These are phyloP conservation scores for Schizosaccharomyces japonicus DNA, from an alignment of 805 yeast species.

Conservation along the genomic window DNA sequence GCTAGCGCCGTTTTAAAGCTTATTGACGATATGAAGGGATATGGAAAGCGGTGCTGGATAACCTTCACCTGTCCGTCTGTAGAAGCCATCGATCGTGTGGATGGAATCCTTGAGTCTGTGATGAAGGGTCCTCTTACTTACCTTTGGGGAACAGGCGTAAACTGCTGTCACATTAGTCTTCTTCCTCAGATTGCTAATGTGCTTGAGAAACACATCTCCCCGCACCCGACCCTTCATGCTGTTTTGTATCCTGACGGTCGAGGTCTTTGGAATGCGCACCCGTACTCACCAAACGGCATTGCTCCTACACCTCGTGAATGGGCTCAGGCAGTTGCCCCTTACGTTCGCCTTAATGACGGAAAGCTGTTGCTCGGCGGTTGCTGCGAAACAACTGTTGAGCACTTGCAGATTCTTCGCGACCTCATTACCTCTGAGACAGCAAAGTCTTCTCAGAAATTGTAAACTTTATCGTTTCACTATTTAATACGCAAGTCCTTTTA, in stretches of 20 bases:
- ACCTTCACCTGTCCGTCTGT: background rate
- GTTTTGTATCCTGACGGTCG: slow-evolving; percentile 2
- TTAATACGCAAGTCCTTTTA: too few relatives aligned
- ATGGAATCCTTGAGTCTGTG: background rate
- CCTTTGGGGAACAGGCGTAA: background rate
- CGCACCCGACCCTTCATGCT: background rate
- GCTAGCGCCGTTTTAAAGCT: background rate
- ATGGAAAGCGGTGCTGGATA: slow-evolving; percentile 1
- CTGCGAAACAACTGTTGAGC: background rate
- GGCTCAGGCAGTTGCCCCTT: background rate
- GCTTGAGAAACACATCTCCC: background rate
- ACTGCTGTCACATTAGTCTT: background rate
- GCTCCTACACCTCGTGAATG: slow-evolving; percentile 1
- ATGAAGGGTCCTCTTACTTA: background rate
- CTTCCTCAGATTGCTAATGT: background rate
- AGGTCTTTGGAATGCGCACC: background rate
- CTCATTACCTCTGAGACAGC: too few relatives aligned
- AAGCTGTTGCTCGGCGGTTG: background rate
- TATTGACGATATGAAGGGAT: background rate
- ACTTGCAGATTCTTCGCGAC: background rate
- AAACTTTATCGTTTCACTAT: too few relatives aligned
- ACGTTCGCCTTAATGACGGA: background rate
- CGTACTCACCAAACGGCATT: background rate
- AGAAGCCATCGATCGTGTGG: background rate
- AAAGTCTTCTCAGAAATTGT: too few relatives aligned